Evolutionary conservation across 371 early-diverging fungal genomes (phyloP).

Genomic region (Saksenaea vasiformis): DNA sequence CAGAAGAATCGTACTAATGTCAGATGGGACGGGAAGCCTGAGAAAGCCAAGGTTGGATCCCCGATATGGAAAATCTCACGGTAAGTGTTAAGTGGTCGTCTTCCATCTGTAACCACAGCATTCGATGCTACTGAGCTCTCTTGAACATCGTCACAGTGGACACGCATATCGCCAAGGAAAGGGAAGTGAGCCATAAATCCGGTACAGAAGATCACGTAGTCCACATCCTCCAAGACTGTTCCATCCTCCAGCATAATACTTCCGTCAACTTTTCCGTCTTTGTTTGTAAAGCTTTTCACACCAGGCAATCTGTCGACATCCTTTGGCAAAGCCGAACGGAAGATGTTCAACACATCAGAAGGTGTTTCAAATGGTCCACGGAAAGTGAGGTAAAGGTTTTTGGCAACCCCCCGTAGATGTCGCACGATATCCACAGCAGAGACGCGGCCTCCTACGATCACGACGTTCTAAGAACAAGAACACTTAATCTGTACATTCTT

Average conservation of each 20-base stretch:
- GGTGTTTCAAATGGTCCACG: constrained; percentile 20
- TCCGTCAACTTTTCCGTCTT: constrained; percentile 27
- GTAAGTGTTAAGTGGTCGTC: constrained; percentile 26
- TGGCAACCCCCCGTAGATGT: constrained; percentile 27
- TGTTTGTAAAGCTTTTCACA: constrained; percentile 25
- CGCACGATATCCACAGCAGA: constrained; percentile 43
- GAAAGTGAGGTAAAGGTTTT: constrained; percentile 31
- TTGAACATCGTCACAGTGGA: neutral
- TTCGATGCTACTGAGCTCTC: neutral
- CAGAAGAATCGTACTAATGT: constrained; percentile 25
- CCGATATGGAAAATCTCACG: constrained; percentile 34
- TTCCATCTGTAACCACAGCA: constrained; percentile 14
- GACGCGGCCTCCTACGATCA: constrained; percentile 37
- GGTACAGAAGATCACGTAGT: constrained; percentile 66
- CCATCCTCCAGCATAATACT: constrained; percentile 58
- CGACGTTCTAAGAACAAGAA: constrained; percentile 27
- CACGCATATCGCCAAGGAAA: constrained; percentile 44
- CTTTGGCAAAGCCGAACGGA: constrained; percentile 24
- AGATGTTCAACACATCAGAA: constrained; percentile 17
- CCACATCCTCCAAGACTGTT: constrained; percentile 50
- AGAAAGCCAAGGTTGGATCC: constrained; percentile 43
- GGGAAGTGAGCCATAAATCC: constrained; percentile 58
- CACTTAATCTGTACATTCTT: neutral
- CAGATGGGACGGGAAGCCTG: constrained; percentile 26
- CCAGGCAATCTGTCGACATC: constrained; percentile 18